Evolutionary conservation across 495 filamentous ascomycete genomes (phyloP).

Genomic region (Tuber melanosporum): DNA sequence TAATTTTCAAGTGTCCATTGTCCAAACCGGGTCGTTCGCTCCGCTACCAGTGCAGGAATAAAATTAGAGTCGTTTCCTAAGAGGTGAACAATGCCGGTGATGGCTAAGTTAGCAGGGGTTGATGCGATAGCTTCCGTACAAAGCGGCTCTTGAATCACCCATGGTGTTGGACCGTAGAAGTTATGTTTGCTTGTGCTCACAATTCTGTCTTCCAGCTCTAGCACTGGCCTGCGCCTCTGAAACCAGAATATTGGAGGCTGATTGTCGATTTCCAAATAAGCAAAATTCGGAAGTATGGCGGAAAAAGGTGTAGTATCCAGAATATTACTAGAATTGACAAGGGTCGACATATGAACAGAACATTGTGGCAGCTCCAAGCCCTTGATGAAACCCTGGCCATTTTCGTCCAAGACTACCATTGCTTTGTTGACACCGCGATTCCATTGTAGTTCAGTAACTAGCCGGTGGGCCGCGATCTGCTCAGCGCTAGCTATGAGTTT

Average conservation of each 20-base stretch:
- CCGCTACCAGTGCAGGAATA: not conserved
- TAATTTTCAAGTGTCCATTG: not conserved
- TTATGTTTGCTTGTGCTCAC: not conserved
- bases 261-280: not conserved
- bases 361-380: not conserved
- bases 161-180: not conserved
- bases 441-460: not conserved
- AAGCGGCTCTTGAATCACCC: not conserved
- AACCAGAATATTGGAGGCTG: slow-evolving; percentile 1
- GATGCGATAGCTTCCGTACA: not conserved
- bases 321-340: not conserved
- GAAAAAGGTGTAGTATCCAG: not conserved
- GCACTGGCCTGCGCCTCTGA: not conserved
- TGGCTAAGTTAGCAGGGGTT: too few species aligned
- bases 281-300: not conserved
- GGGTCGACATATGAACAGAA: not conserved
- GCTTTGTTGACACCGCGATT: not conserved
- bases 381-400: not conserved
- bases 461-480: not conserved
- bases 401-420: not conserved
- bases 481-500: not conserved
- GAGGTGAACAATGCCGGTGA: too few species aligned
- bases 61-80: not conserved
- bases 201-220: not conserved
- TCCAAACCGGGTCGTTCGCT: not conserved